Evolutionary conservation across 768 basidiomycete species (phyloP).

Genomic region (Rhodotorula babjevae): DNA sequence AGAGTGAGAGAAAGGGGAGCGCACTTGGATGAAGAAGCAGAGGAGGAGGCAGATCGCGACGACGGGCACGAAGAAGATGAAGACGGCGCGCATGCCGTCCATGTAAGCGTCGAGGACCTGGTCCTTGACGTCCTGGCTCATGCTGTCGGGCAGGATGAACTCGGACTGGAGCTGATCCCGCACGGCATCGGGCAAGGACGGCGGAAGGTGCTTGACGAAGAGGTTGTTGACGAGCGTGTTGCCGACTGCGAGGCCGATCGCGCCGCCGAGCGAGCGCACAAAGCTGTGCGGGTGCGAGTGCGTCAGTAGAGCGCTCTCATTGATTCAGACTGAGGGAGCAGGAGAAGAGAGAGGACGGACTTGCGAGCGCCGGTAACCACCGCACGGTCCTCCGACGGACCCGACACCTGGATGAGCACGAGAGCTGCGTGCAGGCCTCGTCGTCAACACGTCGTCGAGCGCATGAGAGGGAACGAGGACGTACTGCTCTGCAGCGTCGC

Average conservation of each 20-base stretch:
- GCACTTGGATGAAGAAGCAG: conserved; percentile 38
- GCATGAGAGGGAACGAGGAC: background rate
- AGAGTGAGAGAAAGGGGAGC: background rate
- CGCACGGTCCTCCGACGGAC: conserved; percentile 42
- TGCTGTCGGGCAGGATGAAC: conserved; percentile 9
- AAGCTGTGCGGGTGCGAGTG: conserved; percentile 32
- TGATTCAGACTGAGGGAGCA: too few relatives aligned
- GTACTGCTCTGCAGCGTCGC: conserved; percentile 42
- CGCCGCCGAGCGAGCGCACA: conserved; percentile 45
- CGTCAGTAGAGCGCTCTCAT: background rate
- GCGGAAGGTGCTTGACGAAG: conserved; percentile 22
- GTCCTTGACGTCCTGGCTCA: background rate
- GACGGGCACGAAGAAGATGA: conserved; percentile 41
- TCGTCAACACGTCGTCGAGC: background rate
- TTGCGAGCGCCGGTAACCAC: conserved; percentile 43
- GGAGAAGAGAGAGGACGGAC: background rate
- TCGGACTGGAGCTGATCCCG: conserved; percentile 9
- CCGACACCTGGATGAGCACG: conserved; percentile 42
- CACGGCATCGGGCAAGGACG: conserved; percentile 13
- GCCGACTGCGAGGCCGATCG: conserved; percentile 44
- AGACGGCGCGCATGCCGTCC: conserved; percentile 40
- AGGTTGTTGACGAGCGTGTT: conserved; percentile 45
- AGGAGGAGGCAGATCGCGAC: conserved; percentile 37
- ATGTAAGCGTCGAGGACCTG: conserved; percentile 39
- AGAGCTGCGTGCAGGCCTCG: conserved; percentile 30